Evolutionary conservation across 371 early-diverging fungal species (phyloP), one percentile per base, ranked within the genome.

Genomic region (Syncephalastrum sp.): DNA sequence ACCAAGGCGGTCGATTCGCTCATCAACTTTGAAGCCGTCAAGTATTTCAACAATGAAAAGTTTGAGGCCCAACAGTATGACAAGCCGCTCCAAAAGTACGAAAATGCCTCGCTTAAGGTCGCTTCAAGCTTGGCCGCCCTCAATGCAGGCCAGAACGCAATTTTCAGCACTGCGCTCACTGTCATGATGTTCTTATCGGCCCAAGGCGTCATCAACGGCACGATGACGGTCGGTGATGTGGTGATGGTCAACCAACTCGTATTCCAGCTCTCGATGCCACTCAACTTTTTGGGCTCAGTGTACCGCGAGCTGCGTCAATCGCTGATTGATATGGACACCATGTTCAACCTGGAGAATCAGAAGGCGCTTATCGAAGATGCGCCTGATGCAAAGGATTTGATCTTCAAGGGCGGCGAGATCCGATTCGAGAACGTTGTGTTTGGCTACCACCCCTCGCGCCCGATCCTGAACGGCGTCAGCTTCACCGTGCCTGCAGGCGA

Each of bases 171-270:
- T 10, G 83, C 94, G 6, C 77, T 97, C 53, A 93, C 96, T 0
- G 62, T 75, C 21, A 94, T 96, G 91, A 97, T 97, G 97, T 91
- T 88, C 47, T 77, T 97, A 75, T 94, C 96, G 0, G 87, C 91
- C 1, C 82, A 93, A 47, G 95, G 96, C 21, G 90, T 97, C 0
- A 64, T 92, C 12, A 67, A 77, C 14, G 95, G 94, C 24, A 77
- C 86, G 1, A 81, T 96, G 84, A 96, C 94, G 1, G 89, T 97
- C 13, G 98, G 98, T 45, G 98, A 98, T 70, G 82, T 98, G 2
- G 98, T 98, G 19, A 91, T 98, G 94, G 86, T 97, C 56, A 96
- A 97, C 61, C 95, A 95, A 19, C 85, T 96, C 19, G 91, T 98
- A 17, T 97, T 97, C 66, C 95, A 95, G 64, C 77, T 95, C 4